Percentiles rank a stretch among this genome's conserved stretches.
phyloP scores from a whole-genome alignment of 371 early-diverging fungal genomes.

The Mortierella sp. region DNA sequence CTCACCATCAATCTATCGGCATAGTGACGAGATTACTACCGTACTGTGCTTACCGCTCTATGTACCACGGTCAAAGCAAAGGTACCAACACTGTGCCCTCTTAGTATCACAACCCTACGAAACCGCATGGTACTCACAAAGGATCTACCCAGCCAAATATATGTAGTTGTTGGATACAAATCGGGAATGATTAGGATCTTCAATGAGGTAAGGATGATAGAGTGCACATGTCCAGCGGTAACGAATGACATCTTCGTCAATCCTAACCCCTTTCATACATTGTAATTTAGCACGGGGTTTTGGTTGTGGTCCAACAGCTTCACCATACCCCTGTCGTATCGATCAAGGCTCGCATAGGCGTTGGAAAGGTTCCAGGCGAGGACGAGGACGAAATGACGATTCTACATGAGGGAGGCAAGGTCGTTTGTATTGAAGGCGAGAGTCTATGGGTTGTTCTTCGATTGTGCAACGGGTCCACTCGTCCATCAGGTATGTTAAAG shows the following conservation, averaged over 20 bases:
- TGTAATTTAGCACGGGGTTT: constrained; percentile 56
- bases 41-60: constrained; percentile 66
- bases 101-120: neutral
- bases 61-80: constrained; percentile 64
- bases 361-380: constrained; percentile 52
- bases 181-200: constrained; percentile 73
- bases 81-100: constrained; percentile 34
- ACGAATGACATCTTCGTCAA: neutral
- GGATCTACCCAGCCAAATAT: constrained; percentile 58
- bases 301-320: constrained; percentile 67
- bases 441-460: constrained; percentile 70
- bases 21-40: constrained; percentile 66
- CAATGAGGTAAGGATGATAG: constrained; percentile 57
- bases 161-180: constrained; percentile 68
- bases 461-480: constrained; percentile 56
- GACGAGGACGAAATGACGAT: constrained; percentile 71
- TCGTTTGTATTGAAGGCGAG: constrained; percentile 71
- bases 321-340: constrained; percentile 61
- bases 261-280: neutral
- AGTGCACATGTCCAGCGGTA: neutral
- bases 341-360: constrained; percentile 62
- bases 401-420: constrained; percentile 60
- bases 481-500: constrained; percentile 25
- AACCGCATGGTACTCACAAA: neutral
- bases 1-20: neutral